Conservation (phyloP, 257 asterid species). For the Knoxia roxburghii region DNA sequence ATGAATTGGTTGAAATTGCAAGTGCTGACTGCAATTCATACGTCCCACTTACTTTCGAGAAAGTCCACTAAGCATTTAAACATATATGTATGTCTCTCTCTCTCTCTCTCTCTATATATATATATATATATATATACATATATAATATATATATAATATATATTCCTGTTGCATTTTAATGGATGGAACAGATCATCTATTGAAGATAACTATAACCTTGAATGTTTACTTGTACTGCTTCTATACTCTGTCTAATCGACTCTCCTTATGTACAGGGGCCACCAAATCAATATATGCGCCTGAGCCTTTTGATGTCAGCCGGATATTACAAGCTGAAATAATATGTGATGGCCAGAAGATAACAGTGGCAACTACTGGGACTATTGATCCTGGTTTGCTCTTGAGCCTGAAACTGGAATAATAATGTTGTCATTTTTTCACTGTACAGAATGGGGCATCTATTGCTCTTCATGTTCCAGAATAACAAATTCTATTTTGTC, state of each 20-base stretch:
- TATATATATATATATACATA: too few relatives aligned
- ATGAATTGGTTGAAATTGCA: neutral
- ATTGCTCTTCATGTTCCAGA: neutral
- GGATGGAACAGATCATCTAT: slow-evolving; percentile 2
- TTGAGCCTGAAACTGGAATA: slow-evolving; percentile 5
- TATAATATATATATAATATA: too few relatives aligned
- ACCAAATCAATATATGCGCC: slow-evolving; percentile 84
- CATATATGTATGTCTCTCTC: neutral
- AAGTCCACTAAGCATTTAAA: too few relatives aligned
- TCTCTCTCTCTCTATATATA: too few relatives aligned
- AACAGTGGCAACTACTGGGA: slow-evolving; percentile 49
- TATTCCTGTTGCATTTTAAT: neutral
- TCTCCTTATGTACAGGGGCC: slow-evolving; percentile 54
- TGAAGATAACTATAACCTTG: neutral
- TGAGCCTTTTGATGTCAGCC: slow-evolving; percentile 82
- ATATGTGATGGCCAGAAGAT: slow-evolving; percentile 45
- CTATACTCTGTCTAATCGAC: slow-evolving; percentile 7
- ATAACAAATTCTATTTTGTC: neutral
- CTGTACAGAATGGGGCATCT: neutral
- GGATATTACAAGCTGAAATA: slow-evolving; percentile 77
- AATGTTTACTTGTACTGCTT: neutral
- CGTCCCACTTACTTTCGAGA: neutral
- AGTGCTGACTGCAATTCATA: neutral
- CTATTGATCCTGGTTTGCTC: slow-evolving; percentile 66
- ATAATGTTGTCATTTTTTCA: neutral